Conservation (phyloP, 345 rosid genomes). For the Pistacia integerrima region DNA sequence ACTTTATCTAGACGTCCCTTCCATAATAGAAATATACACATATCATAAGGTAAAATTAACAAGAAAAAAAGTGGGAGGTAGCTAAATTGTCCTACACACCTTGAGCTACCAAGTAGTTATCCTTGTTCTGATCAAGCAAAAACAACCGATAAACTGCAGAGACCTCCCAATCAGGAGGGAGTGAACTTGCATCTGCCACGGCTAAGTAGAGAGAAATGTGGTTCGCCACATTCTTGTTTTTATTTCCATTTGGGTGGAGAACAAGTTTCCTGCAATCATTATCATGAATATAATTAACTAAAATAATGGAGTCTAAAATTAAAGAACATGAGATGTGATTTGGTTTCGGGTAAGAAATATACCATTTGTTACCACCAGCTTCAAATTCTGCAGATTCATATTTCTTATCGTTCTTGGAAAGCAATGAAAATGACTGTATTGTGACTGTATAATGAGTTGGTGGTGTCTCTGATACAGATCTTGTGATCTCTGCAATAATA, state of each 20-base stretch:
- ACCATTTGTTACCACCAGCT: constrained; percentile 82
- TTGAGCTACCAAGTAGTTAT: constrained; percentile 34
- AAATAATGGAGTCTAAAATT: no score
- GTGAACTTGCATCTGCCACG: constrained; percentile 41
- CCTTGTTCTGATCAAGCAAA: constrained; percentile 47
- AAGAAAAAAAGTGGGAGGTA: no score
- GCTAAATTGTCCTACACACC: constrained; percentile 21
- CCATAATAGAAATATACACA: no score
- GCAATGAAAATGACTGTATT: constrained; percentile 52
- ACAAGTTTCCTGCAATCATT: constrained; percentile 53
- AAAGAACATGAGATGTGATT: neutral
- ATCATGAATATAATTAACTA: no score
- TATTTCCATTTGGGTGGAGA: constrained; percentile 64
- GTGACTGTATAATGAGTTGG: constrained; percentile 59
- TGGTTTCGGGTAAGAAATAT: neutral
- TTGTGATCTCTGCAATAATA: constrained; percentile 36
- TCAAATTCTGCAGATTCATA: constrained; percentile 66
- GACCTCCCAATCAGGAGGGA: constrained; percentile 54
- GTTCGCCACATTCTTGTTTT: constrained; percentile 52
- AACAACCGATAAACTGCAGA: constrained; percentile 46
- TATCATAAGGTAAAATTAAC: no score
- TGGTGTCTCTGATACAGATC: constrained; percentile 43
- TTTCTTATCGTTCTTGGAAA: constrained; percentile 41
- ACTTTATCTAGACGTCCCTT: no score
- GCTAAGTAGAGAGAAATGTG: constrained; percentile 58